These are phyloP conservation scores for Agapanthus africanus DNA, from an alignment of 106 monocot genomes.

Conservation along the genomic window DNA sequence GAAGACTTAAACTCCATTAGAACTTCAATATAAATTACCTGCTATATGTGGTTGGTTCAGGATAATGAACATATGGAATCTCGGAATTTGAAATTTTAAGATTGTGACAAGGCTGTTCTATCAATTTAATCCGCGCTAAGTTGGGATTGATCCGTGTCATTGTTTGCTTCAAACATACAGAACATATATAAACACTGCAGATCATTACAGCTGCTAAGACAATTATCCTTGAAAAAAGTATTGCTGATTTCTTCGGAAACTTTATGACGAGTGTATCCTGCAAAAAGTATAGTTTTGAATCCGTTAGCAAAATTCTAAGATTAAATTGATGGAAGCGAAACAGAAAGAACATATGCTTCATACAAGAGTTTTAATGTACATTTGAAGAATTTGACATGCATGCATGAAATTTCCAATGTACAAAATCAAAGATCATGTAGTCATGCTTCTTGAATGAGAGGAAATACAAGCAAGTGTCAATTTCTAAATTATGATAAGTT, in stretches of 20 bases:
- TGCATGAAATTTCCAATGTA: too few relatives aligned
- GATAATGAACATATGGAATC: conserved; percentile 25
- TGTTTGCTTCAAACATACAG: conserved; percentile 28
- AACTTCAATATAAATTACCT: conserved; percentile 21
- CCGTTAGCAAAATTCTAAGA: too few relatives aligned
- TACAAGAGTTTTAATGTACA: too few relatives aligned
- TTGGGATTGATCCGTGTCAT: background rate
- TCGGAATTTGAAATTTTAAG: conserved; percentile 11
- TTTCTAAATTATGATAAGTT: too few relatives aligned
- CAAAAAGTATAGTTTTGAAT: background rate
- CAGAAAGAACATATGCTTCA: too few relatives aligned
- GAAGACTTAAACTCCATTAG: background rate
- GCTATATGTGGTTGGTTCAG: conserved; percentile 24
- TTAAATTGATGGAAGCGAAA: too few relatives aligned
- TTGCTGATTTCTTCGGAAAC: conserved; percentile 30
- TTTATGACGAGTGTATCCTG: conserved; percentile 38
- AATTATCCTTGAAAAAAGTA: conserved; percentile 18
- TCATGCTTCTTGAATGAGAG: too few relatives aligned
- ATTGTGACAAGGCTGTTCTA: conserved; percentile 11
- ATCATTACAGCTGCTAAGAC: conserved; percentile 27
- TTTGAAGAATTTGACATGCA: too few relatives aligned
- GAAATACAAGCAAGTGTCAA: too few relatives aligned
- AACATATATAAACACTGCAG: conserved; percentile 27
- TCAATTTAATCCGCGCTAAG: conserved; percentile 6
- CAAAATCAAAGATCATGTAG: too few relatives aligned